phyloP scores from a whole-genome alignment of 2,329 filamentous ascomycete species.

The Colletotrichum siamense region DNA sequence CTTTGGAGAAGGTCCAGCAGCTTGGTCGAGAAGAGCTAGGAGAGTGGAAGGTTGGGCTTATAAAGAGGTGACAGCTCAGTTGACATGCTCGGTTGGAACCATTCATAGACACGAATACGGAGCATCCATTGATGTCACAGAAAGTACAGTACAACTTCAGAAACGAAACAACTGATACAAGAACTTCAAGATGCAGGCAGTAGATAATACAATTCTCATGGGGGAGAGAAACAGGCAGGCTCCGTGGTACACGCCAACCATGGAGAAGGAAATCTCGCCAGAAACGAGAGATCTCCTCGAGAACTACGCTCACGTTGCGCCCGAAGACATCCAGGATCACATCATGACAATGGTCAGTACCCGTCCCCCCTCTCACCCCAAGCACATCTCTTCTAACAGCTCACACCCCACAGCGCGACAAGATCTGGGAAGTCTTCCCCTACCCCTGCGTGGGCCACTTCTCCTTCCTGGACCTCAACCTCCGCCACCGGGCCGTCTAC shows the following conservation, averaged over 20 bases:
- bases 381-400: neutral
- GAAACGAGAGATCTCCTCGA: conserved; percentile 15
- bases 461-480: conserved; percentile 21
- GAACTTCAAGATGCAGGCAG: neutral
- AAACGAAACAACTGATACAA: neutral
- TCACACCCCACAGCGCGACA: neutral
- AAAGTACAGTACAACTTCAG: neutral
- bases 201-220: neutral
- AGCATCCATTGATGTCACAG: no score
- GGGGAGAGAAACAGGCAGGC: conserved; percentile 15
- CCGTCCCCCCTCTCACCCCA: no score
- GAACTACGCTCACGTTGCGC: conserved; percentile 5
- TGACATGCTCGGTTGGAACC: no score
- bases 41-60: neutral
- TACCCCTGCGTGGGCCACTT: conserved; percentile 23
- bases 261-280: neutral
- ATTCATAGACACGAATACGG: neutral
- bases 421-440: conserved; percentile 20
- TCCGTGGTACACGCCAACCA: conserved; percentile 16
- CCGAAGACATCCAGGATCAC: conserved; percentile 6
- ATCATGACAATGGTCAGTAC: conserved; percentile 2
- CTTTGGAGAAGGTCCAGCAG: neutral
- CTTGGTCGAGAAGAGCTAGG: neutral
- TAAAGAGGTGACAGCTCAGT: neutral
- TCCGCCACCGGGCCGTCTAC: conserved; percentile 1